Evolutionary conservation across 2,329 filamentous ascomycete species (phyloP), one percentile per base, ranked within the genome.

Genomic region (Claviceps citrina): DNA sequence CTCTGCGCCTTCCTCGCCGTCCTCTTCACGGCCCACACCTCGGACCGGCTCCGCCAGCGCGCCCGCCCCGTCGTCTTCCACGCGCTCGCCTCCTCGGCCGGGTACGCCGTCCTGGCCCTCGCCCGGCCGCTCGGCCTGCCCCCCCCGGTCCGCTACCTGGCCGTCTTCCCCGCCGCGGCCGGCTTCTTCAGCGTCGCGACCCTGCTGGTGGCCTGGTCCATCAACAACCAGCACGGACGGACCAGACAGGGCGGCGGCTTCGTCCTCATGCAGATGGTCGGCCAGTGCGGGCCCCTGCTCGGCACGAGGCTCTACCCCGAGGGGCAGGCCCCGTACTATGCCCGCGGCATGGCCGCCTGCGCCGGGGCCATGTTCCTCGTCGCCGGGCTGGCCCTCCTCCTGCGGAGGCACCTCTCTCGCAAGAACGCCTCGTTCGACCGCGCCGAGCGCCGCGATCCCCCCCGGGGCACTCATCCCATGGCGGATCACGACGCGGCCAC

Each of bases 131-230:
- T 68, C 13, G 45, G 55, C 15, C 56, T 73, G 18, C 54, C 64
- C 4, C 51, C 63, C 37, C 68, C 57, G 33, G 45, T 72, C 28
- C 70, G 84, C 15, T 94, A 94, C 52, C 50, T 79, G 5, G 81
- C 78, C 41, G 70, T 93, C 7, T 93, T 81, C 55, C 84, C 84
- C 0, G 84, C 86, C 2, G 73, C 78, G 2, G 65, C 76, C 1
- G 86, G 86, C 4, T 91, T 93, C 60, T 89, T 93, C 65, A 78
- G 73, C 44, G 81, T 84, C 16, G 81, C 93, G 42, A 85, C 84
- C 0, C 69, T 93, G 25, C 80, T 87, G 48, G 82, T 94, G 42
- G 81, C 84, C 2, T 94, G 86, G 86, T 84, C 74, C 27, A 73
- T 94, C 53, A 93, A 93, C 54, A 94, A 93, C 57, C 83, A 91